Evolutionary conservation across 2,329 filamentous ascomycete genomes (phyloP).

Genomic region (Sphaerostilbella broomeana): DNA sequence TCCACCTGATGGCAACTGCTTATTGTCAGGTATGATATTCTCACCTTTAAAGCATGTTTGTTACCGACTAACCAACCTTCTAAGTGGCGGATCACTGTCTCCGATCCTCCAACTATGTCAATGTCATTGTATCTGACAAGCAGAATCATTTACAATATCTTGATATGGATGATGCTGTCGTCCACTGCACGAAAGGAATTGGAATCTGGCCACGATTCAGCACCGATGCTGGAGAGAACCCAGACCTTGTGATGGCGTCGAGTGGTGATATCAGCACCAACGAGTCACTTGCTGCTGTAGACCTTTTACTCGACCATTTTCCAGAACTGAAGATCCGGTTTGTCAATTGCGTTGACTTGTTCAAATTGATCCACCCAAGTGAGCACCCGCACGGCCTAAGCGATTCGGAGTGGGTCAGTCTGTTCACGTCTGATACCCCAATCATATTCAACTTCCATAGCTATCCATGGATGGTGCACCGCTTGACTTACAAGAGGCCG

Average conservation of each 20-base stretch:
- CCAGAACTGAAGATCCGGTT: conserved; percentile 69
- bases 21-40: conserved; percentile 48
- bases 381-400: conserved; percentile 69
- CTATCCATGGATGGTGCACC: conserved; percentile 74
- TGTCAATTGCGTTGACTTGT: conserved; percentile 74
- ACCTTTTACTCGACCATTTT: conserved; percentile 63
- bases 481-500: conserved; percentile 67
- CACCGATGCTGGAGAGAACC: conserved; percentile 61
- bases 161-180: conserved; percentile 63
- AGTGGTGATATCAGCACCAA: conserved; percentile 70
- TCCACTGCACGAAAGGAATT: conserved; percentile 71
- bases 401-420: conserved; percentile 56
- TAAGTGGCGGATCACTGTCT: conserved; percentile 68
- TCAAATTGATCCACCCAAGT: conserved; percentile 64
- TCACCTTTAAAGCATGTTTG: neutral
- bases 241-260: conserved; percentile 69
- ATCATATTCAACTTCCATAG: conserved; percentile 82
- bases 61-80: neutral
- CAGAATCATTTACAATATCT: conserved; percentile 72
- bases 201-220: conserved; percentile 74
- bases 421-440: conserved; percentile 67
- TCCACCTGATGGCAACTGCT: conserved; percentile 71
- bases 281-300: conserved; percentile 68
- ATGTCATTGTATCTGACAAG: conserved; percentile 74
- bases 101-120: conserved; percentile 69